A percentile compares a stretch with the other conserved stretches of the same genome.
Evolutionary conservation across 2,329 filamentous ascomycete species (phyloP).

Genomic region (Cadophora gregata): DNA sequence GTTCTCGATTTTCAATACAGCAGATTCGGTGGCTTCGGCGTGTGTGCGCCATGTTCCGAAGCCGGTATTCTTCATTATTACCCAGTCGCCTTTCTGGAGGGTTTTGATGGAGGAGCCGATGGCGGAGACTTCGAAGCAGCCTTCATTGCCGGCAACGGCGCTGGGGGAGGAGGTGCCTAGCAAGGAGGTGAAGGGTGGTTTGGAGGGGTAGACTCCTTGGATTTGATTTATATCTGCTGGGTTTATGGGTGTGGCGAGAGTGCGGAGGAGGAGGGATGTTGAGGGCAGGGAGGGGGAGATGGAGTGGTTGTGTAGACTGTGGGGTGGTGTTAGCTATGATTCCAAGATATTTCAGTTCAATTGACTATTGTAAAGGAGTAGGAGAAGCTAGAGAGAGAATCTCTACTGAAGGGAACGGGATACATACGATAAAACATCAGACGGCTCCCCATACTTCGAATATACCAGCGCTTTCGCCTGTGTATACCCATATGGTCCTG

Average conservation of each 20-base stretch:
- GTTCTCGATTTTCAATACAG: constrained; percentile 73
- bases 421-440: constrained; percentile 67
- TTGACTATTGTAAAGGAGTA: not conserved
- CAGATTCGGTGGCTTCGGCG: constrained; percentile 66
- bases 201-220: constrained; percentile 92
- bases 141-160: constrained; percentile 88
- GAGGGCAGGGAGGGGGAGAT: constrained; percentile 76
- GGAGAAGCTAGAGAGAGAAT: not conserved
- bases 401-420: not conserved
- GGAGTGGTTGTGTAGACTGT: constrained; percentile 49
- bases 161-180: constrained; percentile 80
- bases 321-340: not conserved
- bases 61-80: constrained; percentile 81
- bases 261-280: constrained; percentile 76
- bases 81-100: constrained; percentile 85
- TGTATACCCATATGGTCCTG: constrained; percentile 76
- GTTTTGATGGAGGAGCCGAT: constrained; percentile 59
- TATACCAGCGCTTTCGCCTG: constrained; percentile 83
- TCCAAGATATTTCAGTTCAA: not conserved
- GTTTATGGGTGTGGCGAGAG: constrained; percentile 92
- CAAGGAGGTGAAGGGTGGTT: constrained; percentile 75
- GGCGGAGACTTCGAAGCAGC: constrained; percentile 85
- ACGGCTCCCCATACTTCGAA: constrained; percentile 75
- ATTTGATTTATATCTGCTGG: constrained; percentile 98
- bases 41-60: constrained; percentile 97